phyloP scores from a whole-genome alignment of 306 rosid species.

The Hippophae rhamnoides region DNA sequence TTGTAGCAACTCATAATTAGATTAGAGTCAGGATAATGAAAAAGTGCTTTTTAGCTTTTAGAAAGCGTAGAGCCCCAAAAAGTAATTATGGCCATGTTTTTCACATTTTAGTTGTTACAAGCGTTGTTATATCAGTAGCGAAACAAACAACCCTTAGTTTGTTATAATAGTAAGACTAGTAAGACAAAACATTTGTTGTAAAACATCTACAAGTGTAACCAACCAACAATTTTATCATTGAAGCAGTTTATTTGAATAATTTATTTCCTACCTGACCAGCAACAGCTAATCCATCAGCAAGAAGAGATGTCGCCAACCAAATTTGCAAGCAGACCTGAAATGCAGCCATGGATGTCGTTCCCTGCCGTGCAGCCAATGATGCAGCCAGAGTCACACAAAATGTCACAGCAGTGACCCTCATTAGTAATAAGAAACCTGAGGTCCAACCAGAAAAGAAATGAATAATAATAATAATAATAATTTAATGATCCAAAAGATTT shows the following conservation, averaged over 20 bases:
- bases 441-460: slow-evolving; percentile 8
- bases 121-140: too few species aligned
- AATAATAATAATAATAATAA: background rate
- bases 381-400: slow-evolving; percentile 72
- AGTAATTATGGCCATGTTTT: too few species aligned
- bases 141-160: too few species aligned
- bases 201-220: too few species aligned
- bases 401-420: slow-evolving; percentile 68
- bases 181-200: too few species aligned
- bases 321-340: slow-evolving; percentile 67
- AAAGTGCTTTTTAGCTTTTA: too few species aligned
- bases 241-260: background rate
- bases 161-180: too few species aligned
- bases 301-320: slow-evolving; percentile 69
- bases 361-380: slow-evolving; percentile 62
- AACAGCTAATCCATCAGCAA: slow-evolving; percentile 73
- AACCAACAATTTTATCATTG: background rate
- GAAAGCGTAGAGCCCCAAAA: too few species aligned
- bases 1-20: too few species aligned
- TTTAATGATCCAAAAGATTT: background rate
- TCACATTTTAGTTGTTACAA: too few species aligned
- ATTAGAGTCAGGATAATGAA: too few species aligned
- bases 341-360: slow-evolving; percentile 69
- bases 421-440: slow-evolving; percentile 49
- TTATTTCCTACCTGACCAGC: slow-evolving; percentile 59